Evolutionary conservation across 495 filamentous ascomycete genomes (phyloP).

Genomic region (Podospora didyma): DNA sequence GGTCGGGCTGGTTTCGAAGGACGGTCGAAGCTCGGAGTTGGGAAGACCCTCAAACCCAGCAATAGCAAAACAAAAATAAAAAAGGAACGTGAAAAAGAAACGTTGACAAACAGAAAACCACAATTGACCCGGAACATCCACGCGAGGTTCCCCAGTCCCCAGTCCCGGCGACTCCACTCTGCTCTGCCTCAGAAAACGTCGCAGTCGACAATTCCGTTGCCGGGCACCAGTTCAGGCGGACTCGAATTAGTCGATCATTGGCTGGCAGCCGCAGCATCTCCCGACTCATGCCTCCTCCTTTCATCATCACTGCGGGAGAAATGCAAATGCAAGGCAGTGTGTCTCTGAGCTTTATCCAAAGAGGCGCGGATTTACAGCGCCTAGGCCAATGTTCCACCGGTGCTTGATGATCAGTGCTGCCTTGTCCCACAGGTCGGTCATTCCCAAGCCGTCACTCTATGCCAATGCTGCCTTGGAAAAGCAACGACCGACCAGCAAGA

Average conservation of each 20-base stretch:
- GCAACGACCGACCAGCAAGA: neutral
- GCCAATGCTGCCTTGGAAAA: neutral
- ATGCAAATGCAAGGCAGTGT: too few relatives aligned
- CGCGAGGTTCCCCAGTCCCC: neutral
- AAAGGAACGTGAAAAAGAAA: neutral
- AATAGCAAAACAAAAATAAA: neutral
- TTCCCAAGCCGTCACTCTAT: neutral
- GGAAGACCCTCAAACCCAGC: neutral
- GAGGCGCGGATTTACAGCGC: too few relatives aligned
- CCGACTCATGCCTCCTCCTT: neutral
- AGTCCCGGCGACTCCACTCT: neutral
- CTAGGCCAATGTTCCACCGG: too few relatives aligned
- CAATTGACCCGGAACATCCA: conserved; percentile 12
- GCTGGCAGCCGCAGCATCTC: neutral
- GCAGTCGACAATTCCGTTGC: conserved; percentile 2
- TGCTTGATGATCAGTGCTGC: too few relatives aligned
- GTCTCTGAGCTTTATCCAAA: too few relatives aligned
- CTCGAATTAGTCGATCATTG: too few relatives aligned
- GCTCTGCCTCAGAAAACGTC: neutral
- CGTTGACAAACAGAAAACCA: neutral
- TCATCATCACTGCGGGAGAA: too few relatives aligned
- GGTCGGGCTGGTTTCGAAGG: neutral
- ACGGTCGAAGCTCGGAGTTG: conserved; percentile 6
- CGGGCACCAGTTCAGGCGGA: neutral
- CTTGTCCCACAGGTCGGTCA: too few relatives aligned